Evolutionary conservation across 345 rosid genomes (phyloP).

Genomic region (Stellera chamaejasme): DNA sequence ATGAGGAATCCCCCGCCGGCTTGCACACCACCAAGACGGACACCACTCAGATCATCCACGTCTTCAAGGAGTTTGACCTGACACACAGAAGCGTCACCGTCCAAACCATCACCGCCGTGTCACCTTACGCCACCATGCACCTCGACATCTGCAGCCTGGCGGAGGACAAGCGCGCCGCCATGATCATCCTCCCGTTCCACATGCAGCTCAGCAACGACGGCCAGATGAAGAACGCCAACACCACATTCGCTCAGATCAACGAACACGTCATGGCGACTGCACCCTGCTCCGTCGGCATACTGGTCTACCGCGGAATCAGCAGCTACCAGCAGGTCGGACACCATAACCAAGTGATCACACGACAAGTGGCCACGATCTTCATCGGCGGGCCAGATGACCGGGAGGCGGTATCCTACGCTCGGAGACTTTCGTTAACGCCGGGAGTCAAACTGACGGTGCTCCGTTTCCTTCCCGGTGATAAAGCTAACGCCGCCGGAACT

Average conservation of each 20-base stretch:
- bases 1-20: conserved; percentile 15
- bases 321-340: conserved; percentile 6
- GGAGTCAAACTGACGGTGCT: conserved; percentile 32
- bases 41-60: conserved; percentile 26
- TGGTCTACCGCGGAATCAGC: conserved; percentile 43
- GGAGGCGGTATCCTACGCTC: conserved; percentile 58
- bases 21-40: conserved; percentile 20
- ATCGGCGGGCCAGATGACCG: conserved; percentile 57
- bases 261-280: conserved; percentile 31
- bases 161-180: conserved; percentile 40
- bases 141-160: conserved; percentile 53
- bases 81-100: conserved; percentile 12
- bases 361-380: conserved; percentile 31
- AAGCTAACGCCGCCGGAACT: neutral
- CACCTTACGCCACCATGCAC: conserved; percentile 54
- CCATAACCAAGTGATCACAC: neutral
- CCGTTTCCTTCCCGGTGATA: conserved; percentile 28
- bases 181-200: conserved; percentile 58
- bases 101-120: conserved; percentile 40
- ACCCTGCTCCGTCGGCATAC: conserved; percentile 53
- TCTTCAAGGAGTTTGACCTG: conserved; percentile 26
- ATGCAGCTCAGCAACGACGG: conserved; percentile 24
- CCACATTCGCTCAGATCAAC: conserved; percentile 30
- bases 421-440: conserved; percentile 39
- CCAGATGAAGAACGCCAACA: conserved; percentile 25